Evolutionary conservation across 257 asterid genomes (phyloP).

Genomic region (Nicotiana tomentosiformis): DNA sequence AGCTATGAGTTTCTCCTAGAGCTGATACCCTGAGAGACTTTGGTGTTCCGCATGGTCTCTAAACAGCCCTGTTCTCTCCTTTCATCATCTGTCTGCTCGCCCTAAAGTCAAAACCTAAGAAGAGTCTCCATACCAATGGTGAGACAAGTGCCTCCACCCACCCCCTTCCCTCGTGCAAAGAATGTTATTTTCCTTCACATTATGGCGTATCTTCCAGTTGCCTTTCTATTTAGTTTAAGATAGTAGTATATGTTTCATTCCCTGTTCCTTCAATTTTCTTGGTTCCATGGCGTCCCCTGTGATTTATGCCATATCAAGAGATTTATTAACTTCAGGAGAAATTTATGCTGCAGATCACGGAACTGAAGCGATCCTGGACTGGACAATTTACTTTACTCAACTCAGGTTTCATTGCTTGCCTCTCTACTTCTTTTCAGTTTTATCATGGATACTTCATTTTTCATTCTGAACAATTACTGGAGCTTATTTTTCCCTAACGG

Average conservation of each 20-base stretch:
- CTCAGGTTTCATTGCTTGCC: not conserved
- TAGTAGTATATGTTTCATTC: not conserved
- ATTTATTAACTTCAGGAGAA: not conserved
- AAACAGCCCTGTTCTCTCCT: not conserved
- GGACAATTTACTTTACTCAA: not conserved
- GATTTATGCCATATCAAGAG: not conserved
- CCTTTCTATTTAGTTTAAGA: too few relatives aligned
- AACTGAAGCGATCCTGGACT: not conserved
- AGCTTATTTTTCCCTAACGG: not conserved
- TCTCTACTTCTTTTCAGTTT: not conserved
- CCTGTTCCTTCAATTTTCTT: not conserved
- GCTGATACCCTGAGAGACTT: not conserved
- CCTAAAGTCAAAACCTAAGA: not conserved
- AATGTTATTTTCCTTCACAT: not conserved
- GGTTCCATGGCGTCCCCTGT: not conserved
- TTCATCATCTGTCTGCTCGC: not conserved
- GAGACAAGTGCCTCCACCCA: not conserved
- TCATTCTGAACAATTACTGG: not conserved
- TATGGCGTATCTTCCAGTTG: too few relatives aligned
- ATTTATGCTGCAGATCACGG: not conserved
- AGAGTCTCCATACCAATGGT: not conserved
- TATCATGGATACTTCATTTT: not conserved
- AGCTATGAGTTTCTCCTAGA: not conserved
- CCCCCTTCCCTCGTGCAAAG: not conserved
- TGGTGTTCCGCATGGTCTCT: not conserved